These are phyloP conservation scores for Crithidia acanthocephali DNA, from an alignment of 208 protist species.

Conservation along the genomic window DNA sequence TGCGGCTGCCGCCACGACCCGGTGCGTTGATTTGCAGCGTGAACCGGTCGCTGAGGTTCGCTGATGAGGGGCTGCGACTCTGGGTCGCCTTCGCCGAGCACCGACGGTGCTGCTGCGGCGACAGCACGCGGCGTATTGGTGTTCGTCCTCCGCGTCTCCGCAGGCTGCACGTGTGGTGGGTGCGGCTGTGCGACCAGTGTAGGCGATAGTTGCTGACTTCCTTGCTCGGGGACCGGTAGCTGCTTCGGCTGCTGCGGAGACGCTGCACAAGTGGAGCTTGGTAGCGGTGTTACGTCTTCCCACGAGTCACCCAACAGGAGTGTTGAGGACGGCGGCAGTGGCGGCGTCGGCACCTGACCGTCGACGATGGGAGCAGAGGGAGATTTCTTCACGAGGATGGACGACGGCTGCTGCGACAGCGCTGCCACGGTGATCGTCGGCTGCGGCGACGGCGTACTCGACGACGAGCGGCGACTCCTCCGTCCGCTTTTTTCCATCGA, in stretches of 20 bases:
- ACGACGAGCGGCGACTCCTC: neutral
- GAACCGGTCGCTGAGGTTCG: conserved; percentile 26
- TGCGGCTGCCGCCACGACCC: neutral
- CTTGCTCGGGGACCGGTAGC: neutral
- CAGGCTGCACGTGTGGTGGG: neutral
- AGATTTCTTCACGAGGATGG: neutral
- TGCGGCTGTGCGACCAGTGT: conserved; percentile 1
- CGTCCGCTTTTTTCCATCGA: neutral
- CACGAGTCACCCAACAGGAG: conserved; percentile 15
- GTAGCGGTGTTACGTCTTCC: conserved; percentile 15
- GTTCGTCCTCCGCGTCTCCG: neutral
- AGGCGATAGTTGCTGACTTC: conserved; percentile 1
- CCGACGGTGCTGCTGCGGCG: neutral
- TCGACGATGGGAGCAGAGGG: neutral
- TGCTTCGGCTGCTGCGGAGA: neutral
- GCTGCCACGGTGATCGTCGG: neutral
- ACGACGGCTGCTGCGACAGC: neutral
- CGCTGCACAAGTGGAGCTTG: neutral
- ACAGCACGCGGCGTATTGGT: neutral
- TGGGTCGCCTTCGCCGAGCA: conserved; percentile 30
- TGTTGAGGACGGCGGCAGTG: neutral
- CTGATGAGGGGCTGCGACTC: conserved; percentile 45
- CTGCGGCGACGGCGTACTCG: neutral
- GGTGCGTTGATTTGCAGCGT: neutral
- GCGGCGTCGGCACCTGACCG: too few species aligned